phyloP scores from a whole-genome alignment of 768 basidiomycete genomes.

The Trametopsis cervina region DNA sequence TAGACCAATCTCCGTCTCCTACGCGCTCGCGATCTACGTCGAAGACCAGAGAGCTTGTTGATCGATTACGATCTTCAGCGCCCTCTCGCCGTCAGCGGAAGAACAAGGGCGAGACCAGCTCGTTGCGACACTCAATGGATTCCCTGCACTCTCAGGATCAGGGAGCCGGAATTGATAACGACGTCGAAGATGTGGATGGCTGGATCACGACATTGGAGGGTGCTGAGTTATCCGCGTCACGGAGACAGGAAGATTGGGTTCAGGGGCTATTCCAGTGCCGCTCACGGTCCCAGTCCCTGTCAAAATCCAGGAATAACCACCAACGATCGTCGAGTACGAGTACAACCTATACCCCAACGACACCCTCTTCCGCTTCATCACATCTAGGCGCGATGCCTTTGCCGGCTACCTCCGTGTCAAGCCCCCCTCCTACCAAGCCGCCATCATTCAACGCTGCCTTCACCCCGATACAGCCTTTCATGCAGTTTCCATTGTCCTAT shows the following conservation, averaged over 20 bases:
- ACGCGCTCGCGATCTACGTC: conserved; percentile 36
- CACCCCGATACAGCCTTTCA: conserved; percentile 1
- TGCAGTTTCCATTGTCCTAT: conserved; percentile 1
- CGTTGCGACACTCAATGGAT: background rate
- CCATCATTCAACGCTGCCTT: conserved; percentile 3
- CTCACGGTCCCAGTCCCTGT: background rate
- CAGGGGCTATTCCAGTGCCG: conserved; percentile 9
- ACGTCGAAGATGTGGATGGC: conserved; percentile 12
- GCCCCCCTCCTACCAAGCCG: conserved; percentile 4
- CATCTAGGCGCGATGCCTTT: conserved; percentile 5
- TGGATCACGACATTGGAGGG: conserved; percentile 13
- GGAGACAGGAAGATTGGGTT: conserved; percentile 21
- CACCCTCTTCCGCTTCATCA: conserved; percentile 6
- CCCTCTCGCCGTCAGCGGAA: conserved; percentile 16
- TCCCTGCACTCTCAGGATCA: conserved; percentile 3
- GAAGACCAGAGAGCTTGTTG: conserved; percentile 54
- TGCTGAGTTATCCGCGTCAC: conserved; percentile 5
- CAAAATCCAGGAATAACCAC: background rate
- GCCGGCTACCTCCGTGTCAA: conserved; percentile 8
- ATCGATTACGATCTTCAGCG: conserved; percentile 38
- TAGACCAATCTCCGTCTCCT: conserved; percentile 29
- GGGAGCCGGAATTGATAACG: conserved; percentile 1
- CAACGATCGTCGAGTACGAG: background rate
- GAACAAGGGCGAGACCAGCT: conserved; percentile 1
- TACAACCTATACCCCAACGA: conserved; percentile 2